Conservation (phyloP, 2,329 filamentous ascomycete genomes). For the Colletotrichum simmondsii region DNA sequence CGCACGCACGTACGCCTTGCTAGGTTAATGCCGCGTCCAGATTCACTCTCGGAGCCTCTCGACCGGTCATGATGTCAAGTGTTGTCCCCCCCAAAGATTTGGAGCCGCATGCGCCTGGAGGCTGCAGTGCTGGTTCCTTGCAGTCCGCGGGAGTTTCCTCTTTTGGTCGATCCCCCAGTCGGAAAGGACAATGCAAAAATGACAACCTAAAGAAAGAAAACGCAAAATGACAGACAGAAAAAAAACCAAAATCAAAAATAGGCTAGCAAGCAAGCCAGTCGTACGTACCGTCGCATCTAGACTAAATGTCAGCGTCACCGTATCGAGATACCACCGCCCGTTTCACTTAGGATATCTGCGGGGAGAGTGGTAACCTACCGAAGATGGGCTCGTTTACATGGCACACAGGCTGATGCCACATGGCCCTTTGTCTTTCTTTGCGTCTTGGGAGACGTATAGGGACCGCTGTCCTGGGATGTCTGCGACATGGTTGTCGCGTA, state of each 20-base stretch:
- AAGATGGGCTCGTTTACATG: conserved; percentile 86
- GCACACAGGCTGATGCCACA: conserved; percentile 86
- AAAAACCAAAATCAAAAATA: conserved; percentile 14
- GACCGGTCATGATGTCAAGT: conserved; percentile 41
- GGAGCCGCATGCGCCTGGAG: conserved; percentile 36
- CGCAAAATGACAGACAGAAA: conserved; percentile 17
- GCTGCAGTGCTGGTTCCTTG: conserved; percentile 34
- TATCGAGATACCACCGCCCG: conserved; percentile 6
- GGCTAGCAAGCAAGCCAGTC: conserved; percentile 9
- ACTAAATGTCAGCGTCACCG: conserved; percentile 25
- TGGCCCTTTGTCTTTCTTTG: conserved; percentile 81
- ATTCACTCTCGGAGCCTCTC: conserved; percentile 38
- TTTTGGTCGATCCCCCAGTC: neutral
- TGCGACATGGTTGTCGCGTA: conserved; percentile 44
- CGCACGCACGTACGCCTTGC: conserved; percentile 37
- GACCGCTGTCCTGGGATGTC: conserved; percentile 53
- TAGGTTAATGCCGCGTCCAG: conserved; percentile 40
- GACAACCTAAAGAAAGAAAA: conserved; percentile 20
- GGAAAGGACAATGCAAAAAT: neutral
- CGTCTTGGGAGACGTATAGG: conserved; percentile 67
- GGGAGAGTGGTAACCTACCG: conserved; percentile 55
- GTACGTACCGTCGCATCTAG: conserved; percentile 73
- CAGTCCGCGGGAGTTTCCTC: conserved; percentile 20
- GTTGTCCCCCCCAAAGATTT: conserved; percentile 29
- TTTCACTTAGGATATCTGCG: neutral